A percentile compares a stretch with the other conserved stretches of the same genome.
Conservation (phyloP, 2,329 filamentous ascomycete species). For the Cryphonectria carpinicola region DNA sequence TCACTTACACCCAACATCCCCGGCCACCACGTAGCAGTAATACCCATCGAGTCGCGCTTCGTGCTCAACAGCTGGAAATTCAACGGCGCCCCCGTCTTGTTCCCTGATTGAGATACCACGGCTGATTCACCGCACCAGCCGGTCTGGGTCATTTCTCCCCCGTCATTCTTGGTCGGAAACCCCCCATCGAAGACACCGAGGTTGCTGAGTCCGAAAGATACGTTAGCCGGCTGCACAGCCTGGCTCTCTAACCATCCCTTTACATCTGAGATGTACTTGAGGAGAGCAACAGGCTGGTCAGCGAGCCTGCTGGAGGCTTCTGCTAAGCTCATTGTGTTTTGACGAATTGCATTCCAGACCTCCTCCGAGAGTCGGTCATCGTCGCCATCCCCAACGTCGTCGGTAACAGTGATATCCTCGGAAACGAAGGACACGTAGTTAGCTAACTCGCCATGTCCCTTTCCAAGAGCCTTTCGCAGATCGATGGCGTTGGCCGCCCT, state of each 20-base stretch:
- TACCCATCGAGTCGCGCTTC: not conserved
- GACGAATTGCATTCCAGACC: not conserved
- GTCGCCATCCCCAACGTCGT: not conserved
- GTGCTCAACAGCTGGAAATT: not conserved
- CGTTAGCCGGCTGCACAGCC: not conserved
- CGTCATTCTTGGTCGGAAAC: not conserved
- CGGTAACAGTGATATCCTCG: not conserved
- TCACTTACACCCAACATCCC: not conserved
- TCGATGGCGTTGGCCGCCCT: not conserved
- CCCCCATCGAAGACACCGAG: not conserved
- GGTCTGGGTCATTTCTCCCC: not conserved
- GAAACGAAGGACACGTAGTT: not conserved
- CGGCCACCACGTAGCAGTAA: not conserved
- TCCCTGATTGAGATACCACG: not conserved
- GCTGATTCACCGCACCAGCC: not conserved
- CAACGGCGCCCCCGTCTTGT: not conserved
- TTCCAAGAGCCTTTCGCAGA: not conserved
- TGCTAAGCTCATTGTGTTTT: not conserved
- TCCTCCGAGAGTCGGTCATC: not conserved
- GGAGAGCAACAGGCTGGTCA: not conserved
- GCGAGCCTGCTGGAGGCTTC: not conserved
- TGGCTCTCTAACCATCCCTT: not conserved
- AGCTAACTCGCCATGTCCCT: not conserved
- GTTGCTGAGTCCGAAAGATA: not conserved
- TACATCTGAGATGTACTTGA: not conserved